Conservation (phyloP, 257 asterid species). For the Rehmannia glutinosa region DNA sequence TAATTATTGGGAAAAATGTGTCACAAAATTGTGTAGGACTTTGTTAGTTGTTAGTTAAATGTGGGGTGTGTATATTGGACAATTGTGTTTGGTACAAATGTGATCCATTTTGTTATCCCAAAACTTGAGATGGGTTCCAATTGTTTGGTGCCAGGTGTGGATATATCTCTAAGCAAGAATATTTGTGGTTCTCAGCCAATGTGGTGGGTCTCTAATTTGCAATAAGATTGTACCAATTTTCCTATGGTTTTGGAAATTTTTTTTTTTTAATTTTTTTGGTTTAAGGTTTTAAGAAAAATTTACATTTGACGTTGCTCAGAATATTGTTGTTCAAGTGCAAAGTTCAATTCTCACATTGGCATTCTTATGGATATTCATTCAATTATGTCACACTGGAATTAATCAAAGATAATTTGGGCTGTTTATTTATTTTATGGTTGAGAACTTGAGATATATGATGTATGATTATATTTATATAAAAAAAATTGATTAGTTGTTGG, state of each 20-base stretch:
- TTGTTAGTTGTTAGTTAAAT: background rate
- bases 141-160: slow-evolving; percentile 7
- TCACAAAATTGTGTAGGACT: background rate
- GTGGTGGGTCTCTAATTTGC: background rate
- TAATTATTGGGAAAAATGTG: background rate
- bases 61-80: background rate
- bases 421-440: too few species aligned
- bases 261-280: background rate
- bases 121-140: slow-evolving; percentile 1
- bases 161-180: background rate
- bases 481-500: too few species aligned
- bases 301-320: too few species aligned
- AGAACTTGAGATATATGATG: too few species aligned
- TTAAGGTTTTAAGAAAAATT: background rate
- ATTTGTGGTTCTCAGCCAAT: background rate
- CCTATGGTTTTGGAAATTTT: background rate
- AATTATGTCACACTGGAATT: too few species aligned
- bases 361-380: too few species aligned
- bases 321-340: background rate
- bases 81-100: background rate
- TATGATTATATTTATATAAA: too few species aligned
- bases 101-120: slow-evolving; percentile 13
- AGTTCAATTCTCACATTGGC: too few species aligned
- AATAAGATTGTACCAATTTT: background rate
- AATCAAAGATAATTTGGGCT: too few species aligned